Evolutionary conservation across 306 rosid species (phyloP), one percentile per base, ranked within the genome.

Genomic region (Trifolium repens): DNA sequence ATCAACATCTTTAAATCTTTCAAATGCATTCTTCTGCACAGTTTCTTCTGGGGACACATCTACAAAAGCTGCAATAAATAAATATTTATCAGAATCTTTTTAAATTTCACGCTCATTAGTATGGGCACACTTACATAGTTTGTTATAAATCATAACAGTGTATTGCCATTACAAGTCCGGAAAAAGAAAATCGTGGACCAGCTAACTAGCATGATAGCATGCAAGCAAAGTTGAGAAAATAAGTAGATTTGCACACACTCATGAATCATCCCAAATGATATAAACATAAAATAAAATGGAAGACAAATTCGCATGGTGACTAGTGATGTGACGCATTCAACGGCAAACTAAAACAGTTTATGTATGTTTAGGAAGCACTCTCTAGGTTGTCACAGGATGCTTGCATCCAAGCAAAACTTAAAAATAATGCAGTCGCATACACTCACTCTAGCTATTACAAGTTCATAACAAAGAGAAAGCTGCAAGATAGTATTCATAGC

Each of bases 1-100:
- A 22, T 74, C 78, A 61, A 61, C 24, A 79, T 89, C 99, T 76
- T 83, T 81, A 42, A 78, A 69, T 84, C 85, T 91, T 84, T 89
- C 92, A 73, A 90, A 92, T 17, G 89, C 84, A 86, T 84, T 96
- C 85, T 85, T 75, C 72, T 76, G 86, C 68, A 60, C 82, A 24
- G 89, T 85, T 87, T 90, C 99, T 73, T 89, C 98, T 0, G 97
- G 98, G 77, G 91, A 85, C 75, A 96, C 92, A 80, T 96, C 99
- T 77, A 90, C 98, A 85, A 96, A 96, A 83, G 90, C 99, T 96
- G 91, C 64, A 26, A 58, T 27, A 58, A 12, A 58, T 26, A 58
- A 58, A 58, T 58, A 26, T 58, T 27, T 27, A 26, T 58, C 39
- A 26, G 39, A 58, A 26, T 1, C 2, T 58, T 55, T 26, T 24